Evolutionary conservation across 1,139 yeast genomes (phyloP), one percentile per base, ranked within the genome.

Genomic region (Magnusiomyces sp.): DNA sequence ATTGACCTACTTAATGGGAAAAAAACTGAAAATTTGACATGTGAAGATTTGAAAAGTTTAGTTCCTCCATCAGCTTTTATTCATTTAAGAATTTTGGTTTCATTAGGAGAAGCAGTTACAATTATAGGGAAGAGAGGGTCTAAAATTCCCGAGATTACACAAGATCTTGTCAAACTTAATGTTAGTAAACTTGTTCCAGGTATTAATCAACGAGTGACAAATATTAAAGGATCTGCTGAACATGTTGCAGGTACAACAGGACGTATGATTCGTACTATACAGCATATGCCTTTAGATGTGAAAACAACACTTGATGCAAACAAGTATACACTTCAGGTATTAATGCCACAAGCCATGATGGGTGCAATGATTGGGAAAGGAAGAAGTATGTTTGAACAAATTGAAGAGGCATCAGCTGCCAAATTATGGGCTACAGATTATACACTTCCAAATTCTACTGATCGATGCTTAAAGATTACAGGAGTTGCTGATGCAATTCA

Each of bases 401-500:
- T 89, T 57, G 95, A 87, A 66, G 90, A 83, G 51, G 76, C 77
- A 52, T 84, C 95, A 7, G 90, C 94, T 3, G 94, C 95, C 2
- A 76, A 79, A 55, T 72, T 89, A 52, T 78, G 77, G 56, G 95
- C 95, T 1, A 87, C 86, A 19, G 92, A 85, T 48, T 77, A 79
- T 46, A 77, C 83, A 19, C 71, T 89, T 56, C 89, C 95, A 1
- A 76, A 76, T 55, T 84, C 95, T 1, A 86, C 92, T 14, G 97
- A 89, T 63, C 74, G 95, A 53, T 73, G 85, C 5, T 69, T 89
- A 49, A 74, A 81, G 32, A 76, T 89, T 17, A 71, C 76, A 13
- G 97, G 97, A 3, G 94, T 84, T 10, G 89, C 90, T 2, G 95
- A 85, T 67, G 90, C 95, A 2, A 78, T 89, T 47, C 95, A 86